Base-by-base conservation (phyloP, 305 asterid genomes). In the Fraxinus floribunda region DNA sequence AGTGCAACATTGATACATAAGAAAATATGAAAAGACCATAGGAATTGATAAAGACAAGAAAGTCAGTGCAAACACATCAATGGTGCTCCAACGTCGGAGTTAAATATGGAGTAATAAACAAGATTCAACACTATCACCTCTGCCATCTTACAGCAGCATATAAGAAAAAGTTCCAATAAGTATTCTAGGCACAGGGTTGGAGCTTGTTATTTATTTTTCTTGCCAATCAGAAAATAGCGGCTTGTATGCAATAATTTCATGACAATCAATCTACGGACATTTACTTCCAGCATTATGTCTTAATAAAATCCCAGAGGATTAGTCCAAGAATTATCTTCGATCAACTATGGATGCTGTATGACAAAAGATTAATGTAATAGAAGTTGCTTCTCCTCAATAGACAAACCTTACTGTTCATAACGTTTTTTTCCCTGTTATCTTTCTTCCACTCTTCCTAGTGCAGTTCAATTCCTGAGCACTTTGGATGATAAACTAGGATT, bases 361-460 rank as follows among this genome's bases (percentile, higher is more conserved):
- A 52, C 35, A 66, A 46, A 34, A 78, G 36, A 57, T 49, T 78
- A 83, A 57, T 10, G 79, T 7, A 13, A 35, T 15, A 55, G 82
- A 71, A 52, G 66, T 77, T 26, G 22, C 79, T 22, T 70, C 68
- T 52, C 75, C 38, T 8, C 82, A 78, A 70, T 49, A 29, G 60
- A 46, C 57, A 35, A 38, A n/a, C 74, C 62, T 44, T 70, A 30
- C 52, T 29, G 71, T 80, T 20, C 75, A 80, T 32, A 41, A 62
- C 11, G 46, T 29, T 77, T 64, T 13, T 36, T 36, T 36, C 64
- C 24, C 64, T 3, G 41, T 70, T 1, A 32, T 70, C 74, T 75
- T n/a, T 71, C 16, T 34, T 55, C 57, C 18, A 6, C 66, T n/a
- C 9, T 55, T 57, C 68, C 8, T 1, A 57, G 68, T 57, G 68